A percentile compares a stretch with the other conserved stretches of the same genome.
phyloP scores from a whole-genome alignment of 495 filamentous ascomycete genomes.

The Penicillium paradoxum region DNA sequence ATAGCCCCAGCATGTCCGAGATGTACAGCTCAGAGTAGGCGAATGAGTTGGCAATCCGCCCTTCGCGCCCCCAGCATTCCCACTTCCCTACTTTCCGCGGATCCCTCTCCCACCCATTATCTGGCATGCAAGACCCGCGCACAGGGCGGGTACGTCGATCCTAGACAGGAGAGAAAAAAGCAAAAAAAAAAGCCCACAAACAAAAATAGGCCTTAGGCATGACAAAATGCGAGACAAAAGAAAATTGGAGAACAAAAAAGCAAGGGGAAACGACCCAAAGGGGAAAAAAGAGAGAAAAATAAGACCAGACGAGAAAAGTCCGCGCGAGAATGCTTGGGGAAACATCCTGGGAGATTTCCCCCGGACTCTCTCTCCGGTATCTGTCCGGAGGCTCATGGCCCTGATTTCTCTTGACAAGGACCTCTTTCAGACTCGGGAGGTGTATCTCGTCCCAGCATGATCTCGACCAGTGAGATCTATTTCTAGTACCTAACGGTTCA shows the following conservation, averaged over 20 bases:
- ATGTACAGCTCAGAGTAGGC: not conserved
- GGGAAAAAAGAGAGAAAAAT: not conserved
- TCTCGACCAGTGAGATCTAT: not conserved
- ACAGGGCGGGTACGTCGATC: conserved; percentile 8
- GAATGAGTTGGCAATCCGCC: not conserved
- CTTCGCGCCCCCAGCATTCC: not conserved
- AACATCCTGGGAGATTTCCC: not conserved
- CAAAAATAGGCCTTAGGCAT: not conserved
- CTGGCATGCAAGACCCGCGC: conserved; percentile 3
- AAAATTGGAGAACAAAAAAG: not conserved
- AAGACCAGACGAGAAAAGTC: not conserved
- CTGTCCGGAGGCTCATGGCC: conserved; percentile 1
- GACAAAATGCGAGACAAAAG: not conserved
- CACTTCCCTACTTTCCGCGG: not conserved
- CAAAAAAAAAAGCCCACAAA: not conserved
- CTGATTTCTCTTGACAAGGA: not conserved
- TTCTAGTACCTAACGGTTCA: not conserved
- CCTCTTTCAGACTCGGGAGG: not conserved
- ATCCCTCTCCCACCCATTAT: not conserved
- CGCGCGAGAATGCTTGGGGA: not conserved
- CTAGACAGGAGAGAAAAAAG: not conserved
- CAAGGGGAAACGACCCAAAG: not conserved
- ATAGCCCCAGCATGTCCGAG: not conserved
- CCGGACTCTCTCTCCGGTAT: conserved; percentile 1
- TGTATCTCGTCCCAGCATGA: not conserved